Conservation (phyloP, 2,329 filamentous ascomycete species). For the Arthrobotrys entomopaga region DNA sequence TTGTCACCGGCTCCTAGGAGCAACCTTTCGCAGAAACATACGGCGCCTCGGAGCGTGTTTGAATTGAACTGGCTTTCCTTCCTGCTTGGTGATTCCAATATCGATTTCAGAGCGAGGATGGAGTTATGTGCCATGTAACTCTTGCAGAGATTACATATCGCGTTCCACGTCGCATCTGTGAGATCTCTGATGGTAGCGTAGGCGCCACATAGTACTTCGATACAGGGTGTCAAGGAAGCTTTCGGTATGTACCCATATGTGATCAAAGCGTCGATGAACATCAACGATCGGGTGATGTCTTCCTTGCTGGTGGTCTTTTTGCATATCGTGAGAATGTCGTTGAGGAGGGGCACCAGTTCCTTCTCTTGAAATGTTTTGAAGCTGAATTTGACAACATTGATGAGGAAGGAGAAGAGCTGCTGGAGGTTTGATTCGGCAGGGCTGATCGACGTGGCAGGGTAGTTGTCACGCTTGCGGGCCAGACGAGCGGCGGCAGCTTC, state of each 20-base stretch:
- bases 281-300: slow-evolving; percentile 75
- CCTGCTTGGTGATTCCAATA: slow-evolving; percentile 68
- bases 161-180: slow-evolving; percentile 74
- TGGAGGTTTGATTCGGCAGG: slow-evolving; percentile 71
- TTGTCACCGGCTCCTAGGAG: slow-evolving; percentile 69
- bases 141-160: slow-evolving; percentile 75
- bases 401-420: slow-evolving; percentile 73
- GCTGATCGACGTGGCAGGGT: slow-evolving; percentile 59
- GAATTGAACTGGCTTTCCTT: slow-evolving; percentile 64
- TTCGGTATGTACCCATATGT: slow-evolving; percentile 77
- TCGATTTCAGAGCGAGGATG: slow-evolving; percentile 73
- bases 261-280: slow-evolving; percentile 75
- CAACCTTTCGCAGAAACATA: slow-evolving; percentile 72
- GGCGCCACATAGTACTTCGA: slow-evolving; percentile 77
- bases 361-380: slow-evolving; percentile 74
- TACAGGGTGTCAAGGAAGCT: slow-evolving; percentile 71
- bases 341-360: slow-evolving; percentile 71
- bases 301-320: slow-evolving; percentile 72
- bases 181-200: slow-evolving; percentile 73
- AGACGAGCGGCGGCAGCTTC: slow-evolving; percentile 68
- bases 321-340: slow-evolving; percentile 73
- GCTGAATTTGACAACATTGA: slow-evolving; percentile 79
- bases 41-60: slow-evolving; percentile 68
- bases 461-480: slow-evolving; percentile 62
- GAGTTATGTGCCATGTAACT: slow-evolving; percentile 79